Conservation (phyloP, 2,329 filamentous ascomycete genomes). For the Arthrinium puccinioides region DNA sequence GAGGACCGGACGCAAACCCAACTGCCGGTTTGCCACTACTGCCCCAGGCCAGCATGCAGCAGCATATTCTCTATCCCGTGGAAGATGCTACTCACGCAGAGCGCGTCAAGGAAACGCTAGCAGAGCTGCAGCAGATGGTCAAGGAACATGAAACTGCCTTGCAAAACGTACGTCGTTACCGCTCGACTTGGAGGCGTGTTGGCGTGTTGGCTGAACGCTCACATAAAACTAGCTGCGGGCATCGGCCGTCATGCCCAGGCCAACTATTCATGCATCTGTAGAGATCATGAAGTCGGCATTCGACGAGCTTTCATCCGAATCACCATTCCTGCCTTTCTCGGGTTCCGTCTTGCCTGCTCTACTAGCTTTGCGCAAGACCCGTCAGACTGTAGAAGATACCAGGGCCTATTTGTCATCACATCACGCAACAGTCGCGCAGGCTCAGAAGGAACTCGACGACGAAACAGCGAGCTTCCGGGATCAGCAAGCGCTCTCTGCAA, state of each 20-base stretch:
- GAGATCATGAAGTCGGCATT: slow-evolving; percentile 58
- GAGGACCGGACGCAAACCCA: too few relatives aligned
- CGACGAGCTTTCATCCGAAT: slow-evolving; percentile 49
- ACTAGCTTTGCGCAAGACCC: slow-evolving; percentile 61
- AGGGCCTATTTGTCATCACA: slow-evolving; percentile 48
- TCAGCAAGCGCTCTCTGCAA: slow-evolving; percentile 46
- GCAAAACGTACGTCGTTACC: slow-evolving; percentile 35
- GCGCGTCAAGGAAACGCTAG: slow-evolving; percentile 59
- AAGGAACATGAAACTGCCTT: slow-evolving; percentile 46
- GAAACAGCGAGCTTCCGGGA: slow-evolving; percentile 46
- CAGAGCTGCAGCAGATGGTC: slow-evolving; percentile 55
- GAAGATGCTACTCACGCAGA: slow-evolving; percentile 33
- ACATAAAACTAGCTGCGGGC: too few relatives aligned
- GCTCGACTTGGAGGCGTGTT: too few relatives aligned
- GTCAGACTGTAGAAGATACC: slow-evolving; percentile 57
- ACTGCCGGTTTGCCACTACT: too few relatives aligned
- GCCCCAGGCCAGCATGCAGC: too few relatives aligned
- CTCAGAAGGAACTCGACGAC: slow-evolving; percentile 39
- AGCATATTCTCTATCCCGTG: slow-evolving; percentile 29
- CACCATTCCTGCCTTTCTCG: slow-evolving; percentile 58
- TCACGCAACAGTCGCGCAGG: slow-evolving; percentile 31
- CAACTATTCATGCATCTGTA: slow-evolving; percentile 30
- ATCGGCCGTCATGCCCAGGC: too few relatives aligned
- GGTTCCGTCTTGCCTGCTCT: slow-evolving; percentile 65
- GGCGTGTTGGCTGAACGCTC: too few relatives aligned